Conservation (phyloP, 805 yeast species). For the Ogataea philodendri region DNA sequence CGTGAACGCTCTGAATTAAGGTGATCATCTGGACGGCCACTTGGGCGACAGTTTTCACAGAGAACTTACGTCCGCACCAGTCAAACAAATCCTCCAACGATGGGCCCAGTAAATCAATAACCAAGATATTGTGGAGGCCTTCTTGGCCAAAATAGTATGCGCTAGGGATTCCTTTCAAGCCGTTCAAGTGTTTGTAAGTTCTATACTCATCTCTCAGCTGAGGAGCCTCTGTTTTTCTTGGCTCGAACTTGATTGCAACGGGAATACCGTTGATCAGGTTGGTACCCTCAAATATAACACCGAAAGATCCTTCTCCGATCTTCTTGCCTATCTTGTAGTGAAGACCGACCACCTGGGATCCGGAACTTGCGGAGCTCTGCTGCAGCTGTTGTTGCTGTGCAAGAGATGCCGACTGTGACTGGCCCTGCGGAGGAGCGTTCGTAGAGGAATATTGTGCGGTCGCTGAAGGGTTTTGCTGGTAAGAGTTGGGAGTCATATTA, state of each 20-base stretch:
- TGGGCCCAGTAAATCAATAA: conserved; percentile 93
- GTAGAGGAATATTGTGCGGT: conserved; percentile 31
- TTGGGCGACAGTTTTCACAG: conserved; percentile 86
- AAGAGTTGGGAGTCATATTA: conserved; percentile 23
- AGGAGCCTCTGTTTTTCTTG: conserved; percentile 95
- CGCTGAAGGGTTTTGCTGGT: conserved; percentile 27
- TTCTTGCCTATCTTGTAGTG: conserved; percentile 97
- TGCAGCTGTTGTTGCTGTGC: conserved; percentile 17
- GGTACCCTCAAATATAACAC: conserved; percentile 94
- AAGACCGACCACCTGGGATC: conserved; percentile 77
- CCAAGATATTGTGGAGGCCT: conserved; percentile 92
- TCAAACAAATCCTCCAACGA: conserved; percentile 94
- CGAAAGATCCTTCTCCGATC: conserved; percentile 98
- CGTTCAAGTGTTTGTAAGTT: conserved; percentile 84
- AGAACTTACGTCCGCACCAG: conserved; percentile 94
- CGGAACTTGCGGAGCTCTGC: conserved; percentile 28
- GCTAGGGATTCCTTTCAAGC: conserved; percentile 83
- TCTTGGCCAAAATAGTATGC: conserved; percentile 99
- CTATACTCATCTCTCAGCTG: conserved; percentile 95
- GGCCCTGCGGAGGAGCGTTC: conserved; percentile 20
- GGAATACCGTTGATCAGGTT: conserved; percentile 88
- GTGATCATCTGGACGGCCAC: conserved; percentile 93
- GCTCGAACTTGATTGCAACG: conserved; percentile 96
- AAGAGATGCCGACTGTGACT: conserved; percentile 13
- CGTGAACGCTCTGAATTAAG: conserved; percentile 82